Conservation (phyloP, 495 filamentous ascomycete species). For the Friedmanniomyces endolithicus region DNA sequence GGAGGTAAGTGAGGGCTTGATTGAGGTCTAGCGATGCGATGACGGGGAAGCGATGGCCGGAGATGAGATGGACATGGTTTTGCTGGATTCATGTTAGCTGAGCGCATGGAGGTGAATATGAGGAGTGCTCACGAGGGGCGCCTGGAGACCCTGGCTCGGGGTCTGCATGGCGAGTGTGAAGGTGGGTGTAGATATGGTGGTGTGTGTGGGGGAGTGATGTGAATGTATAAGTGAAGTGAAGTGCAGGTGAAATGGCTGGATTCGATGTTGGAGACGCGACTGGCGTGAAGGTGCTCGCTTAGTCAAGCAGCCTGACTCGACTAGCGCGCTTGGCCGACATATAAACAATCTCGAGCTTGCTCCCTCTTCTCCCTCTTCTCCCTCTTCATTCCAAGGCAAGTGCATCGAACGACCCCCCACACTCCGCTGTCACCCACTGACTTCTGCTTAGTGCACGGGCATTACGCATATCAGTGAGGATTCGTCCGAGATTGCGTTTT, state of each 20-base stretch:
- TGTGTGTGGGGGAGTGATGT: neutral
- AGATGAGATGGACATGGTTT: slow-evolving; percentile 70
- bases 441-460: slow-evolving; percentile 35
- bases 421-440: neutral
- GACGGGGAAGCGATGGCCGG: slow-evolving; percentile 57
- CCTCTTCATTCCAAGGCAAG: neutral
- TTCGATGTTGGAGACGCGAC: neutral
- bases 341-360: too few species aligned
- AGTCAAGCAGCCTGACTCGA: too few species aligned
- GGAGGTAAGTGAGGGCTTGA: slow-evolving; percentile 63
- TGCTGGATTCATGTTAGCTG: slow-evolving; percentile 10
- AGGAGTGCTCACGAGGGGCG: slow-evolving; percentile 12
- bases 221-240: too few species aligned
- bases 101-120: neutral
- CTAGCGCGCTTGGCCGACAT: too few species aligned
- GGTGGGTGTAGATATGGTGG: neutral
- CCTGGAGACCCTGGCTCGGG: slow-evolving; percentile 17
- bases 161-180: slow-evolving; percentile 16
- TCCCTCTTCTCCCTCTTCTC: neutral
- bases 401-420: neutral
- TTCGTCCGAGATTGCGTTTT: slow-evolving; percentile 43
- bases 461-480: slow-evolving; percentile 43
- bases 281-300: too few species aligned
- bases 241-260: too few species aligned
- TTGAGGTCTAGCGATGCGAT: slow-evolving; percentile 52